Percentiles rank a stretch among this genome's conserved stretches.
Evolutionary conservation across 768 basidiomycete genomes (phyloP).

Genomic region (Pisolithus albus): DNA sequence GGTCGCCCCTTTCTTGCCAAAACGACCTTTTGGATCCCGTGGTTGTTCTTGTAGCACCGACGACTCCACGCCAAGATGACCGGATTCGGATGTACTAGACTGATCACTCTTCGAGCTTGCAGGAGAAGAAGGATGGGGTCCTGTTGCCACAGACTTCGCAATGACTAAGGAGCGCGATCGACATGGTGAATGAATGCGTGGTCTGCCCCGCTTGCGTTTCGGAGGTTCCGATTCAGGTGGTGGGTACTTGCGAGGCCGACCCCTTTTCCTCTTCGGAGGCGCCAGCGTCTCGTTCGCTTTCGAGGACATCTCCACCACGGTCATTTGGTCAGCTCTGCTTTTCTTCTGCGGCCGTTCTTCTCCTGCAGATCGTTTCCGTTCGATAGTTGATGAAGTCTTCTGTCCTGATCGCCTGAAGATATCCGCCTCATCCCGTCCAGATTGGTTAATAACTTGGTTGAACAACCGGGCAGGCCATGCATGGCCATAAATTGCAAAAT

Average conservation of each 20-base stretch:
- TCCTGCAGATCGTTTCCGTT: constrained; percentile 47
- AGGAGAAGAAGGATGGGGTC: constrained; percentile 13
- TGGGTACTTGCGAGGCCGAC: constrained; percentile 31
- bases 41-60: constrained; percentile 48
- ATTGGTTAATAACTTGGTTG: constrained; percentile 37
- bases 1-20: constrained; percentile 53
- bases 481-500: constrained; percentile 67
- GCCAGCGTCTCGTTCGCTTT: constrained; percentile 30
- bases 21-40: constrained; percentile 56
- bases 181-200: constrained; percentile 24
- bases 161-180: constrained; percentile 8
- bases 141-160: constrained; percentile 6
- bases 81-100: constrained; percentile 18
- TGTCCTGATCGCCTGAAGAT: constrained; percentile 41
- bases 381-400: constrained; percentile 43
- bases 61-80: constrained; percentile 33
- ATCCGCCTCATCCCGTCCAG: constrained; percentile 41
- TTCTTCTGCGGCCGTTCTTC: constrained; percentile 41
- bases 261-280: constrained; percentile 26
- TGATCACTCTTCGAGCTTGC: constrained; percentile 17
- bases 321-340: constrained; percentile 38
- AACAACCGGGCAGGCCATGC: constrained; percentile 64
- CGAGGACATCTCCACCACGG: constrained; percentile 24
- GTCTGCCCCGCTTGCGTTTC: constrained; percentile 31
- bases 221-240: constrained; percentile 21